Evolutionary conservation across 73 alveolate genomes (phyloP).

Genomic region (Stentor coeruleus): DNA sequence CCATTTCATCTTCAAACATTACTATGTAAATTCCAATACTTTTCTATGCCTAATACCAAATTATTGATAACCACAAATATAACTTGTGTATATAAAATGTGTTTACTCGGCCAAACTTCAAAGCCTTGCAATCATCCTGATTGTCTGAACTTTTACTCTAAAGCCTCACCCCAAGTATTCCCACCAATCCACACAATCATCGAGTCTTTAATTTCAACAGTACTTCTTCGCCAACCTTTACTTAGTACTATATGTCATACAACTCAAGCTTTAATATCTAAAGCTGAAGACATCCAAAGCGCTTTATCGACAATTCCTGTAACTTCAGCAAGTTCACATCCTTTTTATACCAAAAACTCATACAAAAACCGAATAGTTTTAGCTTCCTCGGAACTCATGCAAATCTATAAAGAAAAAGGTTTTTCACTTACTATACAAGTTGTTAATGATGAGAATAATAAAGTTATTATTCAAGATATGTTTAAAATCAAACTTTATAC

Average conservation of each 20-base stretch:
- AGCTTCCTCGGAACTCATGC: not conserved
- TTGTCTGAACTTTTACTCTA: not conserved
- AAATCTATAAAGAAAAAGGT: not conserved
- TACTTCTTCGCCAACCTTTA: not conserved
- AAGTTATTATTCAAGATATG: not conserved
- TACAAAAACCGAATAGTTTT: not conserved
- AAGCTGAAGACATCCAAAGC: not conserved
- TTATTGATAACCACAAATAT: too few species aligned
- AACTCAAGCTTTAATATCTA: not conserved
- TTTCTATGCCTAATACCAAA: too few species aligned
- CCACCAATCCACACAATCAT: not conserved
- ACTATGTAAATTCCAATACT: too few species aligned
- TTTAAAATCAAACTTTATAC: not conserved
- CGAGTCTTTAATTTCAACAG: not conserved
- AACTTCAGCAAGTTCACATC: not conserved
- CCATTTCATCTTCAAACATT: too few species aligned
- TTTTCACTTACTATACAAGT: not conserved
- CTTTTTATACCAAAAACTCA: not conserved
- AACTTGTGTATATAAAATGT: too few species aligned
- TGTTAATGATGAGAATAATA: not conserved
- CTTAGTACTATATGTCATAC: not conserved
- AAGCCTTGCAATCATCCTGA: not conserved
- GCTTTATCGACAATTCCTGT: not conserved
- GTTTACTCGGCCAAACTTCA: not conserved
- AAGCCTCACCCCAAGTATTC: not conserved